phyloP scores from a whole-genome alignment of 306 rosid species.

The Citrullus amarus region DNA sequence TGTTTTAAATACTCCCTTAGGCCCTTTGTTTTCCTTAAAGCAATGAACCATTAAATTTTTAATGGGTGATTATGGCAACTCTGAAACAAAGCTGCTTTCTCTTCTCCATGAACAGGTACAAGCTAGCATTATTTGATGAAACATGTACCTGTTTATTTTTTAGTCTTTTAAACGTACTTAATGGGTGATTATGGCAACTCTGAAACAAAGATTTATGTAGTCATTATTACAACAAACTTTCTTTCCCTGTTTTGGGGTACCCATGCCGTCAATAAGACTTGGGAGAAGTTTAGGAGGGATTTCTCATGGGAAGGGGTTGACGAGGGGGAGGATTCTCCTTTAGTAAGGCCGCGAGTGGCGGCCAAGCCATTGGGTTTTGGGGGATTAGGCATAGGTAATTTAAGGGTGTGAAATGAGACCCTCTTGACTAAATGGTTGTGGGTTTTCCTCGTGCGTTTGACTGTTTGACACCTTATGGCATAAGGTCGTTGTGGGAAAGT shows the following conservation, averaged over 20 bases:
- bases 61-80: not conserved
- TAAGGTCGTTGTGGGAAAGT: no score
- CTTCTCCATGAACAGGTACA: conserved; percentile 74
- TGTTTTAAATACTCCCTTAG: not conserved
- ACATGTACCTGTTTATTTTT: not conserved
- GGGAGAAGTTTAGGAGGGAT: not conserved
- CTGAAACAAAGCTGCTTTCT: conserved; percentile 34
- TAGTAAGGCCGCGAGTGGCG: not conserved
- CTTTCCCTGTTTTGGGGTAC: not conserved
- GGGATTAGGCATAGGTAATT: not conserved
- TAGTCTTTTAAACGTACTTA: not conserved
- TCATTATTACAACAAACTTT: not conserved
- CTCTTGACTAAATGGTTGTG: no score
- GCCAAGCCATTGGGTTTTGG: not conserved
- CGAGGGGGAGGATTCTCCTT: not conserved
- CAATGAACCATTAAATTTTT: not conserved
- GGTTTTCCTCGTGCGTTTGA: no score
- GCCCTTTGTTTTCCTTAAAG: not conserved
- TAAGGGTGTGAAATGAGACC: not conserved
- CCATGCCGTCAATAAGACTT: not conserved
- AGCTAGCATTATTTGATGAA: not conserved
- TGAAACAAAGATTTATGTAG: not conserved
- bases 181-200: no score
- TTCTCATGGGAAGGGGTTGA: not conserved
- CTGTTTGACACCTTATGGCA: no score